These are phyloP conservation scores for Gentiana dahurica DNA, from an alignment of 257 asterid genomes.

Conservation along the genomic window DNA sequence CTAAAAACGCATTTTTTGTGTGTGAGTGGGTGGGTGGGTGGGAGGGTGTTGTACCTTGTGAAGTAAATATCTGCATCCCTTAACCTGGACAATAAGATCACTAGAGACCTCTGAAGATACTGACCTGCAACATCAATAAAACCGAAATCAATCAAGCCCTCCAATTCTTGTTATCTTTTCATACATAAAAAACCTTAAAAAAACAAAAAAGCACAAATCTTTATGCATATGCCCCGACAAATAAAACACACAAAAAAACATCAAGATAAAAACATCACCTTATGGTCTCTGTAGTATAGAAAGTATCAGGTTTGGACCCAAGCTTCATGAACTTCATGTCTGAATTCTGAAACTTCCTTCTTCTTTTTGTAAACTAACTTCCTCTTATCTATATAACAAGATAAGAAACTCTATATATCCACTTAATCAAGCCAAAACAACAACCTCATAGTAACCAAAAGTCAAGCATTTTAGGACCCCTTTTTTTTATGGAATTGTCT, in stretches of 20 bases:
- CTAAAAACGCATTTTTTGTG: no score
- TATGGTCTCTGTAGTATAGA: constrained; percentile 58
- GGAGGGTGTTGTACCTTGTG: constrained; percentile 18
- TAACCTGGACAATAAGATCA: constrained; percentile 22
- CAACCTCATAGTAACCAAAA: constrained; percentile 11
- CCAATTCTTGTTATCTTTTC: neutral
- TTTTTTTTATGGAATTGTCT: constrained; percentile 9
- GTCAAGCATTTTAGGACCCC: constrained; percentile 17
- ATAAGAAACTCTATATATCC: constrained; percentile 9
- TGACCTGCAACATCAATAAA: constrained; percentile 13
- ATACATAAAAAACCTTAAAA: neutral
- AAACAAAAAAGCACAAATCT: neutral
- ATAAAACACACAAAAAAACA: neutral
- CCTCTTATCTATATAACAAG: constrained; percentile 1
- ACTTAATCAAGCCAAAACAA: constrained; percentile 23
- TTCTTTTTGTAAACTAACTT: constrained; percentile 1
- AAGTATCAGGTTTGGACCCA: constrained; percentile 70
- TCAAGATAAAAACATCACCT: constrained; percentile 27
- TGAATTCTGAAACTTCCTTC: neutral
- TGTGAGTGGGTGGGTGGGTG: no score
- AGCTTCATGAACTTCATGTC: constrained; percentile 79
- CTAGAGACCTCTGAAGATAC: constrained; percentile 18
- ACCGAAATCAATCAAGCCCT: neutral
- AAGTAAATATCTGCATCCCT: constrained; percentile 18
- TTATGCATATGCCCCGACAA: neutral